Evolutionary conservation across 306 rosid species (phyloP), one percentile per base, ranked within the genome.

Genomic region (Hylodesmum podocarpum): DNA sequence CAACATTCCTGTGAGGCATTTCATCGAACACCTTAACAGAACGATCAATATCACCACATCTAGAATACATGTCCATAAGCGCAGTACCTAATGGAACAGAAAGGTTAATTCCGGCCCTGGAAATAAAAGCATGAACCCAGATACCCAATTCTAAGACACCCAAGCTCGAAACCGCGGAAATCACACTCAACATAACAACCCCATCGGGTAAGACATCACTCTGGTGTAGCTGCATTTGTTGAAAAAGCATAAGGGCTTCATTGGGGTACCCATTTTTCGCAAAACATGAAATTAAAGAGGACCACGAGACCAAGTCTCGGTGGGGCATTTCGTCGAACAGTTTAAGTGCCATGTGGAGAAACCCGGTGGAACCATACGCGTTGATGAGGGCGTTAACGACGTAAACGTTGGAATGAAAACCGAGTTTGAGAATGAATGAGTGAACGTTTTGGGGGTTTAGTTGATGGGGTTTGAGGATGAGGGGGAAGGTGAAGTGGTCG

Each of bases 401-500:
- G 36, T 76, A 85, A 14, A 79, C 62, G 43, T 81, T 75, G 68
- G 89, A 83, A 33, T 50, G 66, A 7, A 89, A 85, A 1, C 87
- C 91, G 24, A 83, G 84, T 73, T 87, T 89, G 31, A 83, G 31
- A 44, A 83, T 46, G 39, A 89, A 83, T 65, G 93, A 71, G 47
- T 82, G 89, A 44, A 87, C 66, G 37, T 72, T 40, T 3, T 4
- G 55, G n/a, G 47, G 79, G 16, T 33, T 18, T 1, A 16, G 4
- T 8, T 10, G 77, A 6, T 63, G 44, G 66, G 78, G 80, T 54
- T 72, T 82, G 47, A 89, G 89, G 72, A 89, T 73, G 63, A 87
- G 86, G 4, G 94, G 94, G 84, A 89, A 87, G 47, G 91, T 89
- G 80, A 85, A 89, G 79, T 80, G 64, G 37, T 89, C 91, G 19